phyloP scores from a whole-genome alignment of 225 moss, liverwort and hornwort species.

The Straminergon stramineum region DNA sequence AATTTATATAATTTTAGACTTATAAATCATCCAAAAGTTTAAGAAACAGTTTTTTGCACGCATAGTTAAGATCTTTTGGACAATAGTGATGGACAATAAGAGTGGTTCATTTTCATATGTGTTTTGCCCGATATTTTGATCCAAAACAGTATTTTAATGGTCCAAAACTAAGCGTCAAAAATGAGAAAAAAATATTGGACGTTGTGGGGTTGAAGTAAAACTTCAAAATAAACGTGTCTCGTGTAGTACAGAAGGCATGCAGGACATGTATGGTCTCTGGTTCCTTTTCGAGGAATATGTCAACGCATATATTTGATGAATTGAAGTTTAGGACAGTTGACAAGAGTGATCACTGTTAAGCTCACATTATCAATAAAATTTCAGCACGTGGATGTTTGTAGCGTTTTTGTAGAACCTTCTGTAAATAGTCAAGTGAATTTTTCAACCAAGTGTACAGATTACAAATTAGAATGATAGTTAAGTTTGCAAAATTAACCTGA shows the following conservation, averaged over 20 bases:
- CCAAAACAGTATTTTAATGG: neutral
- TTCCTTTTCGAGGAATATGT: neutral
- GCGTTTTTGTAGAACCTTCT: neutral
- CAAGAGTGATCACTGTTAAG: neutral
- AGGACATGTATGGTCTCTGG: neutral
- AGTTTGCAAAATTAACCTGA: neutral
- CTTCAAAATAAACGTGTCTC: neutral
- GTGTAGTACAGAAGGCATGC: neutral
- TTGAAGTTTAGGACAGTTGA: neutral
- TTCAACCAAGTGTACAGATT: neutral
- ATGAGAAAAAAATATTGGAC: neutral
- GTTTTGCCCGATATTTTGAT: neutral
- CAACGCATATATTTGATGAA: neutral
- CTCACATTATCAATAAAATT: neutral
- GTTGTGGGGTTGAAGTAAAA: too few relatives aligned
- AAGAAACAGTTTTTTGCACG: too few relatives aligned
- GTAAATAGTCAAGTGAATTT: neutral
- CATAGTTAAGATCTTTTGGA: neutral
- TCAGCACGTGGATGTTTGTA: neutral
- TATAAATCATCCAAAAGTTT: neutral
- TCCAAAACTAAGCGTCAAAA: neutral
- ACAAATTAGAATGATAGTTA: neutral
- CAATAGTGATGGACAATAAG: neutral
- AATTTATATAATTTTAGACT: neutral
- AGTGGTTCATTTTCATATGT: neutral